Conservation (phyloP, 371 early-diverging fungal genomes). For the Apophysomyces elegans region DNA sequence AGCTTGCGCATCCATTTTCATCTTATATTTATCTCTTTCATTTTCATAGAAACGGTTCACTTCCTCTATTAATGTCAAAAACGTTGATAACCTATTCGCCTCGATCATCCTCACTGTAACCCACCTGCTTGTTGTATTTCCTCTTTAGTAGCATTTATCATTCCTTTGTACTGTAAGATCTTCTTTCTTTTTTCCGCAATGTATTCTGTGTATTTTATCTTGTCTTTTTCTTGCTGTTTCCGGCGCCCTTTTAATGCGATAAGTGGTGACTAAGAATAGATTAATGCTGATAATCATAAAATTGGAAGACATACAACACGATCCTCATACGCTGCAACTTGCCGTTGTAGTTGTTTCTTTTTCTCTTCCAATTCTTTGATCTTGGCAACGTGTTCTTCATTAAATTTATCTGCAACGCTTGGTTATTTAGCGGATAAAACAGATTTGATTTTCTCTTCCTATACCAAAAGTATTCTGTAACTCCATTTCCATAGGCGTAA, state of each 20-base stretch:
- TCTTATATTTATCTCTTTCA: neutral
- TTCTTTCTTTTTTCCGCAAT: constrained; percentile 12
- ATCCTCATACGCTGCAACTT: constrained; percentile 45
- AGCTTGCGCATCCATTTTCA: neutral
- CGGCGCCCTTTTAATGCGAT: constrained; percentile 55
- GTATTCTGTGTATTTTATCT: constrained; percentile 32
- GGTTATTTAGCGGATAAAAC: constrained; percentile 36
- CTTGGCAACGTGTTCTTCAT: constrained; percentile 4
- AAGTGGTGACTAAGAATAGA: constrained; percentile 58
- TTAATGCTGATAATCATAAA: constrained; percentile 5
- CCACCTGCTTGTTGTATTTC: constrained; percentile 3
- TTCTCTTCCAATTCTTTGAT: constrained; percentile 33
- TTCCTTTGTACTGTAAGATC: constrained; percentile 17
- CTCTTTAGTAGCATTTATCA: constrained; percentile 3
- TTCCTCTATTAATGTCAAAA: neutral
- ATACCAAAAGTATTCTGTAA: constrained; percentile 21
- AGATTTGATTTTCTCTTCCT: neutral
- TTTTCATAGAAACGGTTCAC: neutral
- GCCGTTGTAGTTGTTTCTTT: constrained; percentile 34
- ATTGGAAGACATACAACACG: constrained; percentile 20
- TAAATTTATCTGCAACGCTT: constrained; percentile 36
- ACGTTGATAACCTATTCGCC: too few species aligned
- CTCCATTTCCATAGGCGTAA: constrained; percentile 55
- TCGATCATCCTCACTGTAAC: neutral
- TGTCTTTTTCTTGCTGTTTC: constrained; percentile 33